These are phyloP conservation scores for Wickerhamomyces chaumierensis DNA, from an alignment of 805 yeast genomes.

Conservation along the genomic window DNA sequence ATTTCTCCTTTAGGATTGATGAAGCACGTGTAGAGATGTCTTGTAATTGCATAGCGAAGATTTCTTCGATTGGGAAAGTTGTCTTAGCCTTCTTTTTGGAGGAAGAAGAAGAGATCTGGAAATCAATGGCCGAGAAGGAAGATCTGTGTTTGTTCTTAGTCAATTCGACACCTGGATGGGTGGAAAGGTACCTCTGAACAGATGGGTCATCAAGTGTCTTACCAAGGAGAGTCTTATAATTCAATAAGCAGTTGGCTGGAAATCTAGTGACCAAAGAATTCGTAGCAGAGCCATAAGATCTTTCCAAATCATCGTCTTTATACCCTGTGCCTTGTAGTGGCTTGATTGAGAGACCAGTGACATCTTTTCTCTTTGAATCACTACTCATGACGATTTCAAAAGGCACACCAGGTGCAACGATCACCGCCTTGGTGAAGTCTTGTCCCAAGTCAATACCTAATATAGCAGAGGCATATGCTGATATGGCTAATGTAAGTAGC, in stretches of 20 bases:
- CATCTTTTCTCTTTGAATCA: slow-evolving; percentile 86
- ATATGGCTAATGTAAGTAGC: slow-evolving; percentile 1
- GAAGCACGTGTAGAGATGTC: slow-evolving; percentile 60
- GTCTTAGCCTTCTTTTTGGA: too few relatives aligned
- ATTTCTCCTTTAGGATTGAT: slow-evolving; percentile 40
- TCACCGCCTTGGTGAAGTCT: slow-evolving; percentile 74
- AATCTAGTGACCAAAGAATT: slow-evolving; percentile 57
- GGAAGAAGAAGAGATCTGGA: too few relatives aligned
- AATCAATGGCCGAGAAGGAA: slow-evolving; percentile 38
- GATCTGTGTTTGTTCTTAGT: slow-evolving; percentile 43
- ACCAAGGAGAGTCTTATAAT: slow-evolving; percentile 67
- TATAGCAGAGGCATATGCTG: slow-evolving; percentile 45
- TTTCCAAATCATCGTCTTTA: slow-evolving; percentile 43
- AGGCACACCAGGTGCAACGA: slow-evolving; percentile 84
- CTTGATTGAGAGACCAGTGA: slow-evolving; percentile 64
- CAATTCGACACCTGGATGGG: slow-evolving; percentile 57
- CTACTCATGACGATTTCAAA: slow-evolving; percentile 82
- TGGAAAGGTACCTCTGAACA: slow-evolving; percentile 33
- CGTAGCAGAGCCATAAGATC: slow-evolving; percentile 73
- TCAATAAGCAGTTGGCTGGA: slow-evolving; percentile 58
- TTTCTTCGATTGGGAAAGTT: slow-evolving; percentile 67
- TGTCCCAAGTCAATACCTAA: slow-evolving; percentile 87
- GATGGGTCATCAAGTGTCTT: slow-evolving; percentile 34
- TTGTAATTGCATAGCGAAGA: slow-evolving; percentile 70
- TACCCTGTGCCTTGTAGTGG: slow-evolving; percentile 18